A percentile compares a stretch with the other conserved stretches of the same genome.
Conservation (phyloP, 129 eudicot genomes). For the Logfia minima region DNA sequence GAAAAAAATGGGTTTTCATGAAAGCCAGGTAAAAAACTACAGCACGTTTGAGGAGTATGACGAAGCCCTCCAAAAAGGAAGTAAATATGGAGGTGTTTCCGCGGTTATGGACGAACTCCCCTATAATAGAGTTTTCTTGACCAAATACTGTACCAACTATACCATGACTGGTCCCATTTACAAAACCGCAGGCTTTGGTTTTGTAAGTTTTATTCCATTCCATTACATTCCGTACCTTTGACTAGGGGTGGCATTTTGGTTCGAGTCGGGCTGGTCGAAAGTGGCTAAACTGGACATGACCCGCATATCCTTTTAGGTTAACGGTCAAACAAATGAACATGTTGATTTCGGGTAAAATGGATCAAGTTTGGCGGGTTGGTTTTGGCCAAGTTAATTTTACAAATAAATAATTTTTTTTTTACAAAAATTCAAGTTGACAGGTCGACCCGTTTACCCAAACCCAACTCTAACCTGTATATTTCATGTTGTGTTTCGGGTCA, state of each 20-base stretch:
- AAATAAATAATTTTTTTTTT: too few relatives aligned
- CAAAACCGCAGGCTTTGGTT: slow-evolving; percentile 17
- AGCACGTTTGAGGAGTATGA: slow-evolving; percentile 1
- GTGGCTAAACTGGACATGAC: too few relatives aligned
- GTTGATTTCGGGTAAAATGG: too few relatives aligned
- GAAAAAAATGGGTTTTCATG: background rate
- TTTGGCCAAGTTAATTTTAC: too few relatives aligned
- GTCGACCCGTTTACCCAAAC: too few relatives aligned
- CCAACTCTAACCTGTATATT: too few relatives aligned
- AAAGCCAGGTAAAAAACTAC: background rate
- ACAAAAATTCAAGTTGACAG: too few relatives aligned
- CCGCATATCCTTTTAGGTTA: too few relatives aligned
- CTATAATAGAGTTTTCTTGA: background rate
- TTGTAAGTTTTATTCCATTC: background rate
- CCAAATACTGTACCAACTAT: background rate
- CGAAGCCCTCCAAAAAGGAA: background rate
- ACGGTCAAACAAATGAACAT: too few relatives aligned
- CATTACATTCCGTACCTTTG: background rate
- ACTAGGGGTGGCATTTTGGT: background rate
- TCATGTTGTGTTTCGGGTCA: too few relatives aligned
- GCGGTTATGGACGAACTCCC: slow-evolving; percentile 3
- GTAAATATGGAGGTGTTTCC: background rate
- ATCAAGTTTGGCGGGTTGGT: too few relatives aligned
- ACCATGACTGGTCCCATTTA: slow-evolving; percentile 12
- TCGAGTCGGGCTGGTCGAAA: too few relatives aligned